Evolutionary conservation across 176 grass and related monocot species (phyloP), one percentile per base, ranked within the genome.

Genomic region (Hordeum marinum): DNA sequence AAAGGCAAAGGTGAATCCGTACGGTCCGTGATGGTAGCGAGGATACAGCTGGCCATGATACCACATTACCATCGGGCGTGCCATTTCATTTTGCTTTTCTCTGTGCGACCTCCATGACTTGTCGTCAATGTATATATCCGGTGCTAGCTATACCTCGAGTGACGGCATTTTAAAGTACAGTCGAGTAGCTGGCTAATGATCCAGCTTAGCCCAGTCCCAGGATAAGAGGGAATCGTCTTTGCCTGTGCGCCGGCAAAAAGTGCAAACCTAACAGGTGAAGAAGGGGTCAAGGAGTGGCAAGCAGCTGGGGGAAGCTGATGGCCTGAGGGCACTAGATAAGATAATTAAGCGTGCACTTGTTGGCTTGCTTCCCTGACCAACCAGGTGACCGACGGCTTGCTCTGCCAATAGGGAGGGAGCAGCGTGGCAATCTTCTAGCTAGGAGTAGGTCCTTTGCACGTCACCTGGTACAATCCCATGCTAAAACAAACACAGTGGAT

Each of bases 191-290:
- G 78, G 72, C 63, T 7, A 37, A 78, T 48, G 73, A 59, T n/a
- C 23, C 72, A 70, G 78, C 70, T 75, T 64, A 42, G 54, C 29
- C 31, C 17, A 35, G 46, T 48, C 41, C 71, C 29, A 4, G 58
- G 88, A 90, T 90, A 83, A 90, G 84, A 65, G 45, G 66, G 88
- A 86, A 90, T 87, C 80, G 43, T 48, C 65, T 78, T 45, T 59
- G 42, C 25, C 45, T 18, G 57, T 9, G 73, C 55, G 45, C 48
- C 83, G 29, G 43, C 45, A 75, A 52, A 71, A 8, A 6, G 24
- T 50, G 72, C 45, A 79, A 42, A 65, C 73, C 62, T 5, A 65
- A 67, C 76, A 68, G 59, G 39, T 40, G 72, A 79, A 83, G 39
- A 40, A 9, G 7, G 25, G 23, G 70, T 9, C 41, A 46, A 27